phyloP scores from a whole-genome alignment of 1,284 basidiomycete species.

The Ceratobasidium sp. region DNA sequence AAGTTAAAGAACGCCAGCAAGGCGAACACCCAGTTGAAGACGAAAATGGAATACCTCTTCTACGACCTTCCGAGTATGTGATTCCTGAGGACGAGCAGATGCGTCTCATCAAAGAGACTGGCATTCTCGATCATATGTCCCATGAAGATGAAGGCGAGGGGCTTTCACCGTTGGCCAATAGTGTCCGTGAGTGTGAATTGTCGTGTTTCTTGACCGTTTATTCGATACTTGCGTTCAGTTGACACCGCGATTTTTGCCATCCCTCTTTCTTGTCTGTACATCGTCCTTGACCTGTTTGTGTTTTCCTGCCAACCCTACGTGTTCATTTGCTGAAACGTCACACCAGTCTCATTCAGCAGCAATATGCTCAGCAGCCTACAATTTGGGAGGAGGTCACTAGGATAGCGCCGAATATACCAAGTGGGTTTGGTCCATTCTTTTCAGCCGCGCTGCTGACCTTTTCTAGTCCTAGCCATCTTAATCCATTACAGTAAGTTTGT shows the following conservation, averaged over 20 bases:
- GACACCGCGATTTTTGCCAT: conserved; percentile 29
- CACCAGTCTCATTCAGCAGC: conserved; percentile 21
- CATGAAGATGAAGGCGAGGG: background rate
- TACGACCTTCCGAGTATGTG: background rate
- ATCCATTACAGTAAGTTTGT: conserved; percentile 19
- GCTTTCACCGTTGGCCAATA: conserved; percentile 5
- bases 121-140: background rate
- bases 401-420: conserved; percentile 12
- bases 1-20: background rate
- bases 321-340: background rate
- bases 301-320: background rate
- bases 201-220: background rate
- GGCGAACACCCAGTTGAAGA: conserved; percentile 15
- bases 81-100: conserved; percentile 27
- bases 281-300: conserved; percentile 19
- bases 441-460: background rate
- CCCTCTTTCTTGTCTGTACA: conserved; percentile 13
- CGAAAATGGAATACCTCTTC: conserved; percentile 28
- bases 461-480: background rate
- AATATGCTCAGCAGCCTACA: conserved; percentile 31
- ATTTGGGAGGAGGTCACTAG: conserved; percentile 15
- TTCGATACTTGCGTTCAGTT: background rate
- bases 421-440: background rate
- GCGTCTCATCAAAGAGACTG: conserved; percentile 27
- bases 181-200: conserved; percentile 7